Evolutionary conservation across 352 stramenopile genomes (phyloP).

Genomic region (Phytophthora fragariae): DNA sequence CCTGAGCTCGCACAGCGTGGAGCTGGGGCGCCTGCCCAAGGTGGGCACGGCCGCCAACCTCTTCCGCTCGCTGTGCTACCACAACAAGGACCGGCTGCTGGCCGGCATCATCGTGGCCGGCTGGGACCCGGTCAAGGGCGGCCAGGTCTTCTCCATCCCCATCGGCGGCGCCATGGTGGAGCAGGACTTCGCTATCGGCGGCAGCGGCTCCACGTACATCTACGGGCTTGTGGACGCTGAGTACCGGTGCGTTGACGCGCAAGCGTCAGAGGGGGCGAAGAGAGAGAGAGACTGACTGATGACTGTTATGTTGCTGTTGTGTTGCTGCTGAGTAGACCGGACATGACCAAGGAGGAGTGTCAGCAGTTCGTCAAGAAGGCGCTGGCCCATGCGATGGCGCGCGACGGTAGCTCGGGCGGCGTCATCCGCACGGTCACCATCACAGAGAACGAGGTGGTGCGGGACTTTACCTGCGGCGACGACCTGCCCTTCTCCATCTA

Average conservation of each 20-base stretch:
- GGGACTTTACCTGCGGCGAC: conserved; percentile 94
- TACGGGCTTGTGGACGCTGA: conserved; percentile 96
- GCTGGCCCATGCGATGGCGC: conserved; percentile 97
- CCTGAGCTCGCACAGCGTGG: conserved; percentile 74
- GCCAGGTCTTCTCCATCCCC: conserved; percentile 96
- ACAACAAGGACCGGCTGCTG: conserved; percentile 97
- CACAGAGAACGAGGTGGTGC: conserved; percentile 90
- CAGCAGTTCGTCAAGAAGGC: conserved; percentile 95
- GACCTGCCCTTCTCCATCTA: conserved; percentile 91
- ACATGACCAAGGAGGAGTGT: conserved; percentile 98
- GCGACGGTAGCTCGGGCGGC: conserved; percentile 98
- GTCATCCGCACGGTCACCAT: conserved; percentile 98
- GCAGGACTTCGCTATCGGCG: conserved; percentile 97
- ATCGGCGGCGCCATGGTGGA: conserved; percentile 97
- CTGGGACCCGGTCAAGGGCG: conserved; percentile 96
- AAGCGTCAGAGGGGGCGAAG: no score
- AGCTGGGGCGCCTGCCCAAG: conserved; percentile 92
- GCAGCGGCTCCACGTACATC: conserved; percentile 98
- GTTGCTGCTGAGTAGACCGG: conserved; percentile 48
- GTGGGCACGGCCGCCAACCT: conserved; percentile 98
- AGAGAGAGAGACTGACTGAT: no score
- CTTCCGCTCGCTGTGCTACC: conserved; percentile 97
- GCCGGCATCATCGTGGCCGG: conserved; percentile 98
- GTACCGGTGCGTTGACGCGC: conserved; percentile 71
- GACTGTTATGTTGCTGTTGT: background rate